A percentile compares a stretch with the other conserved stretches of the same genome.
These are phyloP conservation scores for Blastobotrys robertii DNA, from an alignment of 805 yeast species.

Conservation along the genomic window DNA sequence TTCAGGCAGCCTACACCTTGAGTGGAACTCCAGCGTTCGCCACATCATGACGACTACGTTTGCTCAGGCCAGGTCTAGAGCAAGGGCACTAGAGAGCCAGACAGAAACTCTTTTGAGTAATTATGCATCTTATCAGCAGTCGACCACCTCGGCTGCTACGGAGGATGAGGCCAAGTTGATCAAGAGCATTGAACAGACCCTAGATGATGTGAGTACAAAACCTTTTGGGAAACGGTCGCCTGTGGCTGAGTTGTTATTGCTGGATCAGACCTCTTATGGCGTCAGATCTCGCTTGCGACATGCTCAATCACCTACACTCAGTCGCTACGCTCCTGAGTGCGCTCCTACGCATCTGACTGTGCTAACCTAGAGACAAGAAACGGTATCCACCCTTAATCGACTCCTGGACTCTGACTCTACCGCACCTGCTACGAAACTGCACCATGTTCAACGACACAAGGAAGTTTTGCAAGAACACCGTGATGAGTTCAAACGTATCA, in stretches of 20 bases:
- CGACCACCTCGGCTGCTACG: constrained; percentile 39
- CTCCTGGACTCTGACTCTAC: constrained; percentile 46
- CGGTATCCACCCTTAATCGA: constrained; percentile 41
- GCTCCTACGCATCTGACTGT: too few relatives aligned
- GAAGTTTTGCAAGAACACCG: constrained; percentile 67
- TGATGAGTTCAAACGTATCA: constrained; percentile 50
- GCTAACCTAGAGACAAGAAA: constrained; percentile 38
- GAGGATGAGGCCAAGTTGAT: constrained; percentile 40
- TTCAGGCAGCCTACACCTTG: background rate
- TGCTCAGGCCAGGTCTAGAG: constrained; percentile 58
- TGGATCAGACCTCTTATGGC: too few relatives aligned
- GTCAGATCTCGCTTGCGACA: too few relatives aligned
- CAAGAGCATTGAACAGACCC: constrained; percentile 39
- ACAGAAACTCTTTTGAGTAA: constrained; percentile 44
- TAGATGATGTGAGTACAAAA: constrained; percentile 31
- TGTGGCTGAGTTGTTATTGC: constrained; percentile 17
- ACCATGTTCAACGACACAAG: constrained; percentile 74
- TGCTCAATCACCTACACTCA: too few relatives aligned
- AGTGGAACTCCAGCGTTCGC: background rate
- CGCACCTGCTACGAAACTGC: constrained; percentile 62
- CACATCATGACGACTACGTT: constrained; percentile 35
- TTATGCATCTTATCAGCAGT: constrained; percentile 45
- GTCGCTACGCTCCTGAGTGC: too few relatives aligned
- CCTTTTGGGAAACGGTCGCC: constrained; percentile 23
- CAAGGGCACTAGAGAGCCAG: constrained; percentile 61